A percentile compares a stretch with the other conserved stretches of the same genome.
phyloP scores from a whole-genome alignment of 345 rosid species.

The Hirschfeldia incana region DNA sequence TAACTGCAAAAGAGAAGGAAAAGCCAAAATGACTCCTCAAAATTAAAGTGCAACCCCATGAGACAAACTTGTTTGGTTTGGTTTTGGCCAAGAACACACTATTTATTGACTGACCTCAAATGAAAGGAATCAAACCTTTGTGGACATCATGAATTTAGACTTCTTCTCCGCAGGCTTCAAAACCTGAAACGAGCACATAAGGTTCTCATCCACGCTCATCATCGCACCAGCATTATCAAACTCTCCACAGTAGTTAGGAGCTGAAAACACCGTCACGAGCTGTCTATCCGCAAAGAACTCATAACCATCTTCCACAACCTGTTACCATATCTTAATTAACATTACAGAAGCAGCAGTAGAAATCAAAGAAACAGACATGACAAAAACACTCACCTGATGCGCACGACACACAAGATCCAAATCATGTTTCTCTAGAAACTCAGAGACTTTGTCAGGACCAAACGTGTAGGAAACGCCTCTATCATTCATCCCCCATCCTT shows the following conservation, averaged over 20 bases:
- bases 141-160: conserved; percentile 59
- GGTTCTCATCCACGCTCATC: conserved; percentile 88
- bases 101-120: conserved; percentile 28
- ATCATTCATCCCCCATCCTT: conserved; percentile 91
- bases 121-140: conserved; percentile 52
- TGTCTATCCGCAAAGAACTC: conserved; percentile 96
- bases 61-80: not conserved
- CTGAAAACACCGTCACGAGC: conserved; percentile 92
- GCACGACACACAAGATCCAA: conserved; percentile 95
- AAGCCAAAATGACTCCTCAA: too few relatives aligned
- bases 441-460: conserved; percentile 84
- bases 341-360: conserved; percentile 2
- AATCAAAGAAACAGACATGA: not conserved
- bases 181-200: conserved; percentile 96
- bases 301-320: conserved; percentile 99
- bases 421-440: conserved; percentile 72
- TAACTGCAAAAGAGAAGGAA: conserved; percentile 9
- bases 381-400: conserved; percentile 66
- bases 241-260: conserved; percentile 96
- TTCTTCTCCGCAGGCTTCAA: conserved; percentile 90
- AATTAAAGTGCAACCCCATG: too few relatives aligned
- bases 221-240: conserved; percentile 98
- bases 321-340: conserved; percentile 4
- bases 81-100: conserved; percentile 7
- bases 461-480: conserved; percentile 94